Base-by-base conservation (phyloP, 148 eudicot species). In the Bassia scoparia region DNA sequence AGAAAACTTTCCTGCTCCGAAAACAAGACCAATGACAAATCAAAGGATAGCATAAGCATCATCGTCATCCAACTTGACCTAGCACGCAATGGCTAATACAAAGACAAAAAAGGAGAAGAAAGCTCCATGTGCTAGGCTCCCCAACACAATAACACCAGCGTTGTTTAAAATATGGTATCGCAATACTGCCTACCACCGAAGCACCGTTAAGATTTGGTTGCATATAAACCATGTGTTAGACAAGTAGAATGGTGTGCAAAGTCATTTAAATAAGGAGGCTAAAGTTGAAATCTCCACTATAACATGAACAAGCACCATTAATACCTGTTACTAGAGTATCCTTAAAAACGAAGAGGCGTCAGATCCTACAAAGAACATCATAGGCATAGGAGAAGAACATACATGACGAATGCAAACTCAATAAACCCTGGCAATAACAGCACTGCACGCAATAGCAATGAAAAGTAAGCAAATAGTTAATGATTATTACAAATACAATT, bases 341-440 rank as follows among this genome's bases (percentile, higher is more conserved):
- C 90, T 76, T 34, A 80, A 79, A n/a, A 89, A 79, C 33, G 89
- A 79, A 53, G 96, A 86, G 61, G 87, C 63, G 81, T 95, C 89
- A 16, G 97, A 88, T 61, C 91, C 97, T 41, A 81, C 93, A 81
- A 95, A 91, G 80, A 95, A 91, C 78, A 95, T 59, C 87, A 95
- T 77, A 77, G 98, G 98, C 93, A 95, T 88, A 27, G 98, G 63
- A 95, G 92, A 74, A 91, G 76, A 68, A 95, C 93, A 76, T 88
- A 95, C 93, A 88, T 91, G 58, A 89, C 34, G 11, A 86, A 97
- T 95, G 96, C 87, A 89, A 74, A 60, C n/a, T 79, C 46, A 46
- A 75, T 37, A 61, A 67, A 59, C n/a, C 63, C 18, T 15, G 34
- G 13, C 23, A 31, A 27, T 65, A 60, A 67, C 27, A 68, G 49